These are phyloP conservation scores for Phalaenopsis hybrid DNA, from an alignment of 116 monocot species.

Conservation along the genomic window DNA sequence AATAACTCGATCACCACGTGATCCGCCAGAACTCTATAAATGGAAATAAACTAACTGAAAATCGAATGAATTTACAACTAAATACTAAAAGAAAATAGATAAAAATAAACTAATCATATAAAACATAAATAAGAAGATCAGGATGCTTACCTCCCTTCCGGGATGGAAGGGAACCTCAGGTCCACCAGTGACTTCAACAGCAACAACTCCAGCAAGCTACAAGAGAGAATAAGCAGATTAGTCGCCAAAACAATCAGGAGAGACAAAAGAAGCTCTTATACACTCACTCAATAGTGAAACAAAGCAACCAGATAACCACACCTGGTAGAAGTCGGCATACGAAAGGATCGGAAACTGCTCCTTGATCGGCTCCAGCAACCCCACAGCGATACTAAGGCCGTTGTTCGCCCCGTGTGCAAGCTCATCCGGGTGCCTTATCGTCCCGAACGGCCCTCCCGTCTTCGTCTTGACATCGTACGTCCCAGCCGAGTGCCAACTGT, in stretches of 20 bases:
- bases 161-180: slow-evolving; percentile 57
- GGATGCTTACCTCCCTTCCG: slow-evolving; percentile 34
- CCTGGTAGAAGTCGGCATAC: slow-evolving; percentile 69
- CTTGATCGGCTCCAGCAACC: slow-evolving; percentile 68
- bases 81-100: background rate
- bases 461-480: slow-evolving; percentile 53
- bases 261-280: background rate
- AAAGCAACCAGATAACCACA: background rate
- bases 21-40: no score
- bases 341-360: slow-evolving; percentile 64
- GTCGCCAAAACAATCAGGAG: background rate
- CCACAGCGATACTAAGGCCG: slow-evolving; percentile 57
- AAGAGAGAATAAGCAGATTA: background rate
- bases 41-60: background rate
- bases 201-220: slow-evolving; percentile 55
- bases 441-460: slow-evolving; percentile 73
- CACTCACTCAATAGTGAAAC: background rate
- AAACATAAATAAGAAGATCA: background rate
- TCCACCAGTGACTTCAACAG: slow-evolving; percentile 52
- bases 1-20: no score
- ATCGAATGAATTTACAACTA: background rate
- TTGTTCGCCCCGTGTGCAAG: slow-evolving; percentile 55
- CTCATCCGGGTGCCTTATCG: slow-evolving; percentile 44
- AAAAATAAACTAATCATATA: background rate
- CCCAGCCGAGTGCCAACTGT: slow-evolving; percentile 76